Evolutionary conservation across 352 stramenopile species (phyloP).

Genomic region (Globisporangium barbulae): DNA sequence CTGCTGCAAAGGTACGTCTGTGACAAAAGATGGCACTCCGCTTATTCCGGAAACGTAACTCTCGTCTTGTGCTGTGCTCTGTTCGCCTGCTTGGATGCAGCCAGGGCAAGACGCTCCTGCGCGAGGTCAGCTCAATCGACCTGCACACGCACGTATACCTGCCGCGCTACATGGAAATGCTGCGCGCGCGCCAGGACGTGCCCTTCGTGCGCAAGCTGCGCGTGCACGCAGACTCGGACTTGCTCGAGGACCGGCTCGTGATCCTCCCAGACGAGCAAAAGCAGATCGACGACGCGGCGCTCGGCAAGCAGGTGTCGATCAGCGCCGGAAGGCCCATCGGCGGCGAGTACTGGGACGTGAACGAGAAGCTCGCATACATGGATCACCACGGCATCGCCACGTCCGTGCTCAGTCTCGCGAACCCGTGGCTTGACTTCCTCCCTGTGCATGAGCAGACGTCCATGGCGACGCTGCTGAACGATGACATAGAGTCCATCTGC

Average conservation of each 20-base stretch:
- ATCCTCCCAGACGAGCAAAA: constrained; percentile 56
- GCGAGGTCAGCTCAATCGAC: constrained; percentile 41
- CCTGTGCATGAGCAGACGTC: constrained; percentile 33
- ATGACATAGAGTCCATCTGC: constrained; percentile 55
- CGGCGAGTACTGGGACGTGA: constrained; percentile 50
- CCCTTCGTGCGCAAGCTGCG: constrained; percentile 36
- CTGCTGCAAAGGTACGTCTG: constrained; percentile 20
- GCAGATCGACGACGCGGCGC: constrained; percentile 26
- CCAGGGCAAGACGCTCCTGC: constrained; percentile 35
- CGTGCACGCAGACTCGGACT: constrained; percentile 24
- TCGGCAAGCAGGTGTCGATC: constrained; percentile 25
- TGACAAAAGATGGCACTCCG: not conserved
- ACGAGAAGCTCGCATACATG: constrained; percentile 64
- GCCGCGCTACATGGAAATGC: constrained; percentile 60
- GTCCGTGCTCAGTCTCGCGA: constrained; percentile 60
- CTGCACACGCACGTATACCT: constrained; percentile 70
- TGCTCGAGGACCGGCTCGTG: constrained; percentile 31
- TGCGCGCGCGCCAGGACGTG: constrained; percentile 39
- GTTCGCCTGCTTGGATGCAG: not conserved
- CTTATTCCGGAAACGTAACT: not conserved
- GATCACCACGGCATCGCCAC: constrained; percentile 53
- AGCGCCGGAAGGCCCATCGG: constrained; percentile 50
- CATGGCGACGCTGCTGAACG: constrained; percentile 47
- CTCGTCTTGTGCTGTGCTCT: not conserved
- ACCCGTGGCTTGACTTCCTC: constrained; percentile 71